These are phyloP conservation scores for Paramecium octaurelia DNA, from an alignment of 73 alveolate genomes.

Conservation along the genomic window DNA sequence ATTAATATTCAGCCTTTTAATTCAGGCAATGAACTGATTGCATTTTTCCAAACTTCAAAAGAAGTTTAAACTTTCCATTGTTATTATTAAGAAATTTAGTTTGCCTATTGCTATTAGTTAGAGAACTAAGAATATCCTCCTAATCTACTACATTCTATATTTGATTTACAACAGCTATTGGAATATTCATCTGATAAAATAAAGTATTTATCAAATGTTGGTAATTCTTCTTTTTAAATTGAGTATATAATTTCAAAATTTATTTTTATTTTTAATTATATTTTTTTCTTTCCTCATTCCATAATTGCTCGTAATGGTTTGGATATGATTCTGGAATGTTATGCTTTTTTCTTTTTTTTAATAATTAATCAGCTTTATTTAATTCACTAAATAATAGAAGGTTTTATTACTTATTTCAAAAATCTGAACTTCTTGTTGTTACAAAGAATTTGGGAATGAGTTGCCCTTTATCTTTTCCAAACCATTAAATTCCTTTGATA, in stretches of 20 bases:
- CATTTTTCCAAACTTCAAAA: not conserved
- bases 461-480: not conserved
- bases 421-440: not conserved
- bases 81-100: not conserved
- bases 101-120: not conserved
- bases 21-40: not conserved
- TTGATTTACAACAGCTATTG: not conserved
- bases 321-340: not conserved
- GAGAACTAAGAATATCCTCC: not conserved
- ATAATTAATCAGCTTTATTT: not conserved
- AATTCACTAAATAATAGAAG: not conserved
- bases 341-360: not conserved
- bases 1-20: not conserved
- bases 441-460: not conserved
- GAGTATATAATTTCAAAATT: not conserved
- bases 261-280: slow-evolving; percentile 14
- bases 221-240: not conserved
- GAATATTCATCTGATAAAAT: not conserved
- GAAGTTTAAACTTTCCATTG: not conserved
- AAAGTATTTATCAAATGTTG: not conserved
- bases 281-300: slow-evolving; percentile 18
- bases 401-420: not conserved
- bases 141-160: not conserved
- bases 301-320: not conserved
- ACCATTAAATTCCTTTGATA: slow-evolving; percentile 10